phyloP scores from a whole-genome alignment of 805 yeast genomes.

The Yamadazyma kitorensis region DNA sequence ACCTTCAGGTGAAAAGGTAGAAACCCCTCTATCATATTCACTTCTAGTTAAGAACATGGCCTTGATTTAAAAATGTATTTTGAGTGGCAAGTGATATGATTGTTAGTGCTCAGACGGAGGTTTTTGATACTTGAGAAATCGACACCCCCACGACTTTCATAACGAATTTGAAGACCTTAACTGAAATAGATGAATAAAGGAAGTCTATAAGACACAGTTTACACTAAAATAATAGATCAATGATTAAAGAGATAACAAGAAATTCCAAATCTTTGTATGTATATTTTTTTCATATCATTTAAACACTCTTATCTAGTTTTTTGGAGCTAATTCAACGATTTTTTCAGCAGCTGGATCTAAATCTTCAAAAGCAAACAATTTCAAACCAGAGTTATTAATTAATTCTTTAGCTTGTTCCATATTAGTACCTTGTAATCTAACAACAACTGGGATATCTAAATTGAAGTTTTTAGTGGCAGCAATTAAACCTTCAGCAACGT shows the following conservation, averaged over 20 bases:
- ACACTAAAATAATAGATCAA: too few species aligned
- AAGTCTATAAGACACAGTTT: too few species aligned
- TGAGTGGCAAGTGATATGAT: background rate
- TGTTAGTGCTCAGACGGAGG: too few species aligned
- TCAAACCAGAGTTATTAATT: conserved; percentile 84
- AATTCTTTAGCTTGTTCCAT: conserved; percentile 83
- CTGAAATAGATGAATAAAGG: too few species aligned
- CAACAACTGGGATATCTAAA: conserved; percentile 91
- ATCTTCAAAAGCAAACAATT: conserved; percentile 87
- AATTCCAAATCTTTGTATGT: too few species aligned
- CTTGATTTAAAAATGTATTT: background rate
- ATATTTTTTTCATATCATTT: too few species aligned
- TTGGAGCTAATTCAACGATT: conserved; percentile 72
- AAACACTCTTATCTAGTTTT: too few species aligned
- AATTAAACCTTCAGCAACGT: conserved; percentile 95
- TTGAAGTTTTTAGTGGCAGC: conserved; percentile 91
- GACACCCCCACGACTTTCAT: too few species aligned
- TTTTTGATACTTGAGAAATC: too few species aligned
- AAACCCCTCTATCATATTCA: conserved; percentile 98
- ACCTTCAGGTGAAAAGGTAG: conserved; percentile 98
- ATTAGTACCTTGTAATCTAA: conserved; percentile 98
- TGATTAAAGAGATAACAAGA: too few species aligned
- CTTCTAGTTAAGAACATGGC: conserved; percentile 96
- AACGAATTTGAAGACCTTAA: too few species aligned
- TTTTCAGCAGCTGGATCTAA: conserved; percentile 97